Percentiles rank a stretch among this genome's conserved stretches.
These are phyloP conservation scores for Beta corolliflora DNA, from an alignment of 179 eudicot species.

Conservation along the genomic window DNA sequence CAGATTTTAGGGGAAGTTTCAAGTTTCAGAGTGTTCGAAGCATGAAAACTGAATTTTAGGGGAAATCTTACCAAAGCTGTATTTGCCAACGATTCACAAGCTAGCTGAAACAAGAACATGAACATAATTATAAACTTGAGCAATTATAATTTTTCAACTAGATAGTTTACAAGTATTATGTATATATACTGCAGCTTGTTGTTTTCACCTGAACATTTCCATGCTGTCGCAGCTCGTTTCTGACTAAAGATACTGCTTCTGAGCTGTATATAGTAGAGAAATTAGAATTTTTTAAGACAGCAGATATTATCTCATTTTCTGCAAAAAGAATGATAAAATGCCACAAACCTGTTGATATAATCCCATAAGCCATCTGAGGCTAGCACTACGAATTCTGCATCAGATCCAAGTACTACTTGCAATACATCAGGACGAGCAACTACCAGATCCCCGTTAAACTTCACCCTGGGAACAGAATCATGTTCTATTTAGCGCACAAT, in stretches of 20 bases:
- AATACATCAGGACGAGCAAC: constrained; percentile 75
- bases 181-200: neutral
- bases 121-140: constrained; percentile 6
- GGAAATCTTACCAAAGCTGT: constrained; percentile 69
- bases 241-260: constrained; percentile 69
- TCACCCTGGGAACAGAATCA: constrained; percentile 46
- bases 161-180: neutral
- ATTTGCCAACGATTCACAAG: constrained; percentile 81
- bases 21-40: neutral
- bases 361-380: constrained; percentile 99
- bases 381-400: constrained; percentile 70
- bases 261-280: constrained; percentile 53
- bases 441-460: constrained; percentile 73
- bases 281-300: neutral
- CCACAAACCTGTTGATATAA: constrained; percentile 76
- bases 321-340: neutral
- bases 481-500: neutral
- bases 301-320: neutral
- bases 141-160: neutral
- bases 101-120: constrained; percentile 50
- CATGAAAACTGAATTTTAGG: neutral
- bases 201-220: constrained; percentile 85
- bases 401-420: constrained; percentile 69
- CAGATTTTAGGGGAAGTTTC: no score
- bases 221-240: constrained; percentile 80